Base-by-base conservation (phyloP, 768 basidiomycete genomes). In the Russula brevipes region DNA sequence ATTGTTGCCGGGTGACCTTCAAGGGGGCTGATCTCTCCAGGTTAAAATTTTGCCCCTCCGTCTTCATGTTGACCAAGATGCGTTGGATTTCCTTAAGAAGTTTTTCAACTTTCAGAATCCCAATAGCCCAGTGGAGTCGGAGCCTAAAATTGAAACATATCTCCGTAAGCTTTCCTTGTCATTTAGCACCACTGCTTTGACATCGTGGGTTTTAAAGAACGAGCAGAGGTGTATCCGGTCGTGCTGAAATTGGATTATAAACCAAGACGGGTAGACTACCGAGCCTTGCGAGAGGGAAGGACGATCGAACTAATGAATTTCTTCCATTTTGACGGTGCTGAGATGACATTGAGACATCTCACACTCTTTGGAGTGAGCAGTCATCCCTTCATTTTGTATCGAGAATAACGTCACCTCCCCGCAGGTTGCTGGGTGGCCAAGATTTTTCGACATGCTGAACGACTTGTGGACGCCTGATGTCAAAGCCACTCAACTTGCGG, bases 381-480 rank as follows among this genome's bases (percentile, higher is more conserved):
- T 31, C 35, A 7, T 80, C 4, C 5, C 39, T 52, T 8, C 36
- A 31, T 44, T 33, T 55, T 41, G 3, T 42, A 14, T 14, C 30
- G 41, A 30, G 44, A 30, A 42, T 1, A 61, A 46, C 57, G 38
- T 45, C 31, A 24, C 5, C 24, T 30, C 38, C 14, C 14, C 14
- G 50, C 69, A 98, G 96, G 82, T 98, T 50, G 89, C 90, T 16
- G 95, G 95, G n/a, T 94, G 93, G 91, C 79, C 89, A 9, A 84
- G 86, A 50, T 78, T 98, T 38, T 94, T 92, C 66, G 90, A 94
- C 67, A 82, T 91, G 49, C 77, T 99, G n/a, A 97, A 98, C 69
- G 96, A 98, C 70, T 78, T 98, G 31, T 99, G 97, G 97, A 98
- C 97, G 0, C 97, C 97, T 4, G 97, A 99, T 73, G 97, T 99